phyloP scores from a whole-genome alignment of 192 early-diverging fungal species.

The Coemansia aciculifera region DNA sequence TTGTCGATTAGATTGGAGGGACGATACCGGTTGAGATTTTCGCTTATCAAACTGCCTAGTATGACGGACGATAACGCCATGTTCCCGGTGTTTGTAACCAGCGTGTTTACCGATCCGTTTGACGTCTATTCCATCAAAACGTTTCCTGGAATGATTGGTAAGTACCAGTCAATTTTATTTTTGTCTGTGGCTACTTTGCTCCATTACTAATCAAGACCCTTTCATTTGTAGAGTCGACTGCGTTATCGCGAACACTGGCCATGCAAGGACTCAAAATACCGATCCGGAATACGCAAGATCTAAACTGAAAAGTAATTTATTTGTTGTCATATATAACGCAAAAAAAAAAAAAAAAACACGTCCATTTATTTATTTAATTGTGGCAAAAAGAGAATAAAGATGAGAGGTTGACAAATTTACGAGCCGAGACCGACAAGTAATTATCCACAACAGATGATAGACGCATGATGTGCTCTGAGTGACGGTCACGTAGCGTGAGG shows the following conservation, averaged over 20 bases:
- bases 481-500: constrained; percentile 33
- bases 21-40: constrained; percentile 68
- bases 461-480: constrained; percentile 41
- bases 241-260: constrained; percentile 75
- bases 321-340: not conserved
- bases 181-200: not conserved
- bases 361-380: not conserved
- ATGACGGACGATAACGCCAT: constrained; percentile 55
- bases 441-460: constrained; percentile 59
- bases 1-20: constrained; percentile 74
- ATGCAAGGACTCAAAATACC: constrained; percentile 79
- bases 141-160: constrained; percentile 84
- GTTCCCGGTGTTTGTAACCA: constrained; percentile 56
- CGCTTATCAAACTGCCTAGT: constrained; percentile 66
- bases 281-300: constrained; percentile 67
- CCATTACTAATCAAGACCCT: not conserved
- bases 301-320: constrained; percentile 11
- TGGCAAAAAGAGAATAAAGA: constrained; percentile 60
- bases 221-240: constrained; percentile 64
- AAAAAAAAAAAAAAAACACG: not conserved
- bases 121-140: constrained; percentile 82
- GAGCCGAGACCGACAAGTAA: constrained; percentile 74
- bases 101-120: constrained; percentile 65
- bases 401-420: constrained; percentile 71
- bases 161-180: not conserved